A percentile compares a stretch with the other conserved stretches of the same genome.
These are phyloP conservation scores for Triticum timopheevii DNA, from an alignment of 176 grass and related monocot species.

Conservation along the genomic window DNA sequence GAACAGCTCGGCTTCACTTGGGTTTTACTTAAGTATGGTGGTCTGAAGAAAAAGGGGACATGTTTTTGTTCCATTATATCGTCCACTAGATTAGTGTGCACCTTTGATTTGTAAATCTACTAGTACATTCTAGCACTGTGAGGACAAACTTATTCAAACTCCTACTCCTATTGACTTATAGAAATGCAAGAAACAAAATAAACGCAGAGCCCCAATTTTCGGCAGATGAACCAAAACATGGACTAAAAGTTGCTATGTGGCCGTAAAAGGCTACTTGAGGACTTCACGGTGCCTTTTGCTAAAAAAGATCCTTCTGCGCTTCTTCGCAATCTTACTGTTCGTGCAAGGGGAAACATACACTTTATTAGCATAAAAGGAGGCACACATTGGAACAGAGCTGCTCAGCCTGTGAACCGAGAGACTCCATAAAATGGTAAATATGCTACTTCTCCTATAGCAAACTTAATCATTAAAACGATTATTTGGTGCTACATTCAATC, in stretches of 20 bases:
- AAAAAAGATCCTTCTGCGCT: background rate
- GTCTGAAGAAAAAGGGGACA: background rate
- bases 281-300: background rate
- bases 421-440: background rate
- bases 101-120: background rate
- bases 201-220: background rate
- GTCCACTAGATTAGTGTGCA: background rate
- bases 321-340: background rate
- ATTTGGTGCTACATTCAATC: background rate
- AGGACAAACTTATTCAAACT: background rate
- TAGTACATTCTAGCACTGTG: background rate
- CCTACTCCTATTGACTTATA: background rate
- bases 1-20: background rate
- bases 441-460: background rate
- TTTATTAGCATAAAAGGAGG: background rate
- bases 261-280: background rate
- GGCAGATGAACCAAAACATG: background rate
- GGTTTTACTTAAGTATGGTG: background rate
- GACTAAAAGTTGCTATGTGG: background rate
- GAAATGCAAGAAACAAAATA: constrained; percentile 5
- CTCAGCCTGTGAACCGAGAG: background rate
- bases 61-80: background rate
- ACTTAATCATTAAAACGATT: too few relatives aligned
- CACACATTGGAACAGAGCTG: background rate
- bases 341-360: background rate